Evolutionary conservation across 768 basidiomycete genomes (phyloP).

Genomic region (Strobilomyces confusus): DNA sequence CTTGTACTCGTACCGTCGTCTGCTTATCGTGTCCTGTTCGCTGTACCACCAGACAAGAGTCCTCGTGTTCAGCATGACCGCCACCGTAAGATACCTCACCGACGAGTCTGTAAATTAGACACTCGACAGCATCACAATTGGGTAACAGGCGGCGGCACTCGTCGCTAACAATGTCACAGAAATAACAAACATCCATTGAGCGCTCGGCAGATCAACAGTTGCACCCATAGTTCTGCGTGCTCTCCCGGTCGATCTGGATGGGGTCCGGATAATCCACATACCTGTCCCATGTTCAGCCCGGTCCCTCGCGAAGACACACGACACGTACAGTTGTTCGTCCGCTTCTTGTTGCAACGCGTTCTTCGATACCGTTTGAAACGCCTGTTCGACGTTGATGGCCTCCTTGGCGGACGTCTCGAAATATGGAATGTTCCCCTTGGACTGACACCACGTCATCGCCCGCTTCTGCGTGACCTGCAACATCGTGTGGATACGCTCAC

Average conservation of each 20-base stretch:
- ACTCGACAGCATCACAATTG: conserved; percentile 30
- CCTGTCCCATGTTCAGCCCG: conserved; percentile 41
- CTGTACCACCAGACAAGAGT: conserved; percentile 3
- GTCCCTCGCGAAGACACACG: conserved; percentile 7
- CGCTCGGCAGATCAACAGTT: conserved; percentile 58
- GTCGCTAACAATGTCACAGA: conserved; percentile 25
- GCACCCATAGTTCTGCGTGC: conserved; percentile 87
- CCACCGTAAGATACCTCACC: conserved; percentile 24
- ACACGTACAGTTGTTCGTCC: conserved; percentile 85
- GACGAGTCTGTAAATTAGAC: conserved; percentile 30
- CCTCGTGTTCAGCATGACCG: conserved; percentile 10
- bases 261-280: conserved; percentile 99
- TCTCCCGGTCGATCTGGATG: conserved; percentile 93
- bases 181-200: conserved; percentile 24
- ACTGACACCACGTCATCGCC: conserved; percentile 99
- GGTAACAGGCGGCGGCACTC: conserved; percentile 29
- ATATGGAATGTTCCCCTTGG: conserved; percentile 99
- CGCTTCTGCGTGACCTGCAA: conserved; percentile 95
- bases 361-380: conserved; percentile 99
- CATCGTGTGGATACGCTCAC: background rate
- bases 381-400: conserved; percentile 99
- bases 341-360: conserved; percentile 97
- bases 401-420: conserved; percentile 99
- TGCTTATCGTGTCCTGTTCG: conserved; percentile 16
- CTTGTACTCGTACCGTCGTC: conserved; percentile 25